These are phyloP conservation scores for Setaria viridis DNA, from an alignment of 202 grass and related monocot species.

Conservation along the genomic window DNA sequence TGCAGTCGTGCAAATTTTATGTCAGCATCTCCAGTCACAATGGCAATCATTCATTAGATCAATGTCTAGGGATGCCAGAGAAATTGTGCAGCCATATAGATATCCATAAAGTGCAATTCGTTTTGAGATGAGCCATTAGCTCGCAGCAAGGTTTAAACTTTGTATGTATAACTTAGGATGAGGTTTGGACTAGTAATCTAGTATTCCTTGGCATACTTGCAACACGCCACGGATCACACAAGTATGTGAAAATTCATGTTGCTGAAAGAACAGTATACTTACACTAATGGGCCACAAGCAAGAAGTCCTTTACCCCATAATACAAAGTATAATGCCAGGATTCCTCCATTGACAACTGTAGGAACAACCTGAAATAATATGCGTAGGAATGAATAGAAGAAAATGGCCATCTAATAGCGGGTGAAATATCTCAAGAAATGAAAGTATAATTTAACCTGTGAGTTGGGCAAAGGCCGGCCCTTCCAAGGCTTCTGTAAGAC, in stretches of 20 bases:
- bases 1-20: slow-evolving; percentile 39
- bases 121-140: neutral
- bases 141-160: slow-evolving; percentile 14
- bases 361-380: slow-evolving; percentile 70
- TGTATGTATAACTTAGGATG: neutral
- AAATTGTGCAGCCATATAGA: neutral
- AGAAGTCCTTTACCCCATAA: slow-evolving; percentile 97
- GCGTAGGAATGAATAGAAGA: slow-evolving; percentile 26
- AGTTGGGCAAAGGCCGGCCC: slow-evolving; percentile 85
- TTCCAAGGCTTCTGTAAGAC: slow-evolving; percentile 93
- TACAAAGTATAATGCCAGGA: slow-evolving; percentile 89
- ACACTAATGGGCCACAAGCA: slow-evolving; percentile 81
- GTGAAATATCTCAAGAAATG: slow-evolving; percentile 37
- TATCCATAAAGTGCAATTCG: slow-evolving; percentile 18
- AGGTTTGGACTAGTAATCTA: slow-evolving; percentile 24
- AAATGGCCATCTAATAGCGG: slow-evolving; percentile 1
- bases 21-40: slow-evolving; percentile 5
- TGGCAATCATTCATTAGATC: neutral
- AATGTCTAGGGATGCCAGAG: neutral
- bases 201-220: slow-evolving; percentile 26
- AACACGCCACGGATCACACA: neutral
- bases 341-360: slow-evolving; percentile 94
- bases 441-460: slow-evolving; percentile 71
- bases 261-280: slow-evolving; percentile 55
- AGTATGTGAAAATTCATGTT: slow-evolving; percentile 15